Evolutionary conservation across 352 stramenopile genomes (phyloP), one percentile per base, ranked within the genome.

Genomic region (Phytophthora cryptogea): DNA sequence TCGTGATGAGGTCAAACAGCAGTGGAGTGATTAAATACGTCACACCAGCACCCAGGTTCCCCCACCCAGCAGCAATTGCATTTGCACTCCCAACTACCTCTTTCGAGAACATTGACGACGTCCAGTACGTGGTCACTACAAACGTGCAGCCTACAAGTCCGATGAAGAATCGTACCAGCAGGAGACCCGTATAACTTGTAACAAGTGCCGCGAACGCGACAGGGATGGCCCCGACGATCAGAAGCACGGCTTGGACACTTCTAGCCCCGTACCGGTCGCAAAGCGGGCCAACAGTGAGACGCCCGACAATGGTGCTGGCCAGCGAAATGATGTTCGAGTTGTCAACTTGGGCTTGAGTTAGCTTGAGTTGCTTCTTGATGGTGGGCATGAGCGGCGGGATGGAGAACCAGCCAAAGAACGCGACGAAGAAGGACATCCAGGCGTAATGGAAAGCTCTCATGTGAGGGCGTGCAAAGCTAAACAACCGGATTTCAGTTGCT

Each of bases 401-500:
- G 27, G 89, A 85, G 66, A 98, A 98, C 90, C 92, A 98, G 23
- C 94, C 88, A 56, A 97, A 91, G 77, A 98, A 98, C 37, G 92
- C 93, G 33, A 93, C 80, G 77, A 98, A 98, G 75, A 98, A 98
- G 28, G 75, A 91, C 0, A 97, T 60, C 91, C 92, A 98, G n/a
- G 88, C 68, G 54, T 80, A 90, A 74, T 98, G 92, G 72, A 98
- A 97, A n/a, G 90, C 88, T 52, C 63, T 31, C 63, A 67, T 66
- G 11, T 67, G 58, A 35, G 50, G 63, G 8, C 66, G 54, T 17
- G 59, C 28, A 6, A 62, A 47, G 26, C 62, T 75, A 30, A 78
- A 66, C 10, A 73, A 35, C 5, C 56, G 53, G 44, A 81, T 68
- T 31, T 81, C 59, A 1, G 45, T 57, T 13, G 58, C 58, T 31